Base-by-base conservation (phyloP, 2,329 filamentous ascomycete species). In the Colletotrichum tanaceti region DNA sequence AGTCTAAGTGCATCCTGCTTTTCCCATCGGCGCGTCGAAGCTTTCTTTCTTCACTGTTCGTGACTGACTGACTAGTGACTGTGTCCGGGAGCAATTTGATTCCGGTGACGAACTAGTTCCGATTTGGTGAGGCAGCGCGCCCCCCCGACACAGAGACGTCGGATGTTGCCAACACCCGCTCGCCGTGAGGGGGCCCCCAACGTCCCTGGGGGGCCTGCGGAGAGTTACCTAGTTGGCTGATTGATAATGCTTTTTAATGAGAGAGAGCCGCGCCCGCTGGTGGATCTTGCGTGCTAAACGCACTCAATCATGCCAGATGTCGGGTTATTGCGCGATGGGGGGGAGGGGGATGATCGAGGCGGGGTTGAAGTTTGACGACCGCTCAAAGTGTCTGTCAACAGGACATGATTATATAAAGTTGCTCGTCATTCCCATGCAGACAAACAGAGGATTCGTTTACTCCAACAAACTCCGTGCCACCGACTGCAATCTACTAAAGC, bases 291-390 rank as follows among this genome's bases (percentile, higher is more conserved):
- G 53, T 64, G 53, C 18, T 64, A 38, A 10, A 14, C 32, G n/a
- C 28, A 32, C 14, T 24, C 22, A 38, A 65, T 65, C 54, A 39
- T 65, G 65, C 54, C 16, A 68, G 22, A 59, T 55, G 41, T 49
- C 39, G 18, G 4, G n/a, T 41, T 55, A 68, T 68, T 55, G 65
- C 65, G 65, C 54, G 61, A 68, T 64, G 41, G 46, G 14, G 47
- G 47, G 22, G n/a, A n/a, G n/a, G n/a, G n/a, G n/a, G n/a, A n/a
- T n/a, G n/a, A 53, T 54, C 18, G 13, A 41, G 39, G 65, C 20
- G 61, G 65, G 60, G 65, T 22, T 32, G 44, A 53, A 46, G 18
- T 5, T 14, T 13, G 13, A 11, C 24, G 18, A 38, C n/a, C 47
- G 22, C 39, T 35, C 24, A 32, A 32, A 32, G 28, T 32, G 46